Evolutionary conservation across 2,329 filamentous ascomycete species (phyloP), one percentile per base, ranked within the genome.

Genomic region (Paraphoma chrysanthemicola): DNA sequence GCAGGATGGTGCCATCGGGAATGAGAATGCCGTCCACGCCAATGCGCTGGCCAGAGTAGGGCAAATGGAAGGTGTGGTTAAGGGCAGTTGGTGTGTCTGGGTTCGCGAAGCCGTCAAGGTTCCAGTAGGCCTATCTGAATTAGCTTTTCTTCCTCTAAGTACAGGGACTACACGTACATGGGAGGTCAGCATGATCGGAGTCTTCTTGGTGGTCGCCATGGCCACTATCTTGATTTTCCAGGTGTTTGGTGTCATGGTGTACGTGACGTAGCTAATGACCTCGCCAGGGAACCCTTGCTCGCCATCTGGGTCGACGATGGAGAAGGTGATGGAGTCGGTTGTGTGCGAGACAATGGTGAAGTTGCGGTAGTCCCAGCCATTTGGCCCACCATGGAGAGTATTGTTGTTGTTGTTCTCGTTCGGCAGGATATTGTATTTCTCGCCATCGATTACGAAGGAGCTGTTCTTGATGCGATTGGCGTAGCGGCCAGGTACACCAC

Each of bases 381-480:
- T 81, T 0, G 85, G 82, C 7, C 88, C 89, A 48, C 89, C 89
- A 72, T 92, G 90, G 39, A 92, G 80, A 6, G 88, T 90, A 77
- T 91, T 79, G 14, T 62, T 69, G 52, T 69, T 68, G 42, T 89
- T 66, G 54, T 79, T 75, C 69, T 79, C 89, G 73, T 92, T 92
- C 47, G 88, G 79, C 38, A 79, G 67, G 53, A 90, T 78, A 57
- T 88, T 76, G 74, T 86, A 91, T 3, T 75, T 79, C 51, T 78
- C 76, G 50, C 87, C 88, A 63, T 91, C 89, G 54, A 92, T 86
- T 56, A 79, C 82, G 69, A 92, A 92, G 6, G 84, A 88, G 75
- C 86, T 88, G 80, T 93, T 92, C 81, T 86, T 87, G 81, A 93
- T 93, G 62, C 90, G 88, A 76, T 93, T 93, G 56, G 90, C 90